Evolutionary conservation across 2,329 filamentous ascomycete species (phyloP), one percentile per base, ranked within the genome.

Genomic region (Talaromyces sp.): DNA sequence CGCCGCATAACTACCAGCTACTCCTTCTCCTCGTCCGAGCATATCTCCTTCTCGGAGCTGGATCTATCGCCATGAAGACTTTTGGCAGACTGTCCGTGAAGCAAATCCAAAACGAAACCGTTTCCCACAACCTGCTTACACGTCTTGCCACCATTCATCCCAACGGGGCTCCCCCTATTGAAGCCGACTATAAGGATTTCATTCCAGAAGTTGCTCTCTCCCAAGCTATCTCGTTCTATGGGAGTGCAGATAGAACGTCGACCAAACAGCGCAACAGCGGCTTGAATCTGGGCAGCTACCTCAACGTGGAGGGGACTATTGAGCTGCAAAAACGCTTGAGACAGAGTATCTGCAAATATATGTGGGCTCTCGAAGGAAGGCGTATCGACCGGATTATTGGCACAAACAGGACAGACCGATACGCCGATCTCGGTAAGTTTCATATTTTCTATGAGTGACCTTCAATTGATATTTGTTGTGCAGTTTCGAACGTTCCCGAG

Each of bases 111-210:
- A 78, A 74, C 63, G 78, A 80, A 63, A 77, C 75, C 19, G 74
- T 81, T 51, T 75, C 77, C 7, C 79, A 81, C 67, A 74, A 78
- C 46, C 66, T 81, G 12, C 77, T 78, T 63, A 80, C 78, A 0
- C 77, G 78, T 21, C 72, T 81, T 46, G 75, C 77, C 29, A 77
- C 76, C 1, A 73, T 80, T 24, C 79, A 81, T 61, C 79, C 79
- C 38, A 72, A 76, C 54, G 68, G 72, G 27, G 74, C 70, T 14
- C 74, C 76, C 5, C 73, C 75, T 1, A 68, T 73, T 54, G 74
- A 76, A 56, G 72, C 70, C 10, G 75, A 79, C 54, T 72, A 65
- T 56, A 76, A 73, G 61, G 75, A 78, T 32, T 75, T 77, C 57
- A 71, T 78, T 52, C 75, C 77, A 0, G 73, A 77, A 59, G 68